Evolutionary conservation across 2,329 filamentous ascomycete species (phyloP).

Genomic region (Ophiostoma quercus): DNA sequence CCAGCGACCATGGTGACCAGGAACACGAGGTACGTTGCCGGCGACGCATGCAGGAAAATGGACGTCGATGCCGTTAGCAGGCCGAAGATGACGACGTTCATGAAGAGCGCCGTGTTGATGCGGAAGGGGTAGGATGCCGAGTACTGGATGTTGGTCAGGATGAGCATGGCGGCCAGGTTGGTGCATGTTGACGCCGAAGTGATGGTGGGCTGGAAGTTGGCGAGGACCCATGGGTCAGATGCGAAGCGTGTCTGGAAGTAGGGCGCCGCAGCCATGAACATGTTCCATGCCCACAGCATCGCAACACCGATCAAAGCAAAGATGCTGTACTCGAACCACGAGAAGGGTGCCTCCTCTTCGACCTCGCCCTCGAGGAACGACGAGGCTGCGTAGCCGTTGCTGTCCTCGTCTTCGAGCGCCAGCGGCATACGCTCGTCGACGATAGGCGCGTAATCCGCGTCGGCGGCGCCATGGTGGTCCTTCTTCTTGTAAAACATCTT

Average conservation of each 20-base stretch:
- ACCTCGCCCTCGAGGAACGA: slow-evolving; percentile 33
- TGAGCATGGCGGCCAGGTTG: slow-evolving; percentile 69
- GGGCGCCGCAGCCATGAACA: slow-evolving; percentile 91
- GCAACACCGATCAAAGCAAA: slow-evolving; percentile 82
- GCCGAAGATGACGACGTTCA: slow-evolving; percentile 72
- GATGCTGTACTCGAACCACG: slow-evolving; percentile 78
- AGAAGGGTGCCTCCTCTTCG: slow-evolving; percentile 54
- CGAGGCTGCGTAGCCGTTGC: slow-evolving; percentile 29
- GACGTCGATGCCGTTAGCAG: slow-evolving; percentile 76
- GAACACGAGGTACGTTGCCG: slow-evolving; percentile 70
- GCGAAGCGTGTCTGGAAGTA: slow-evolving; percentile 85
- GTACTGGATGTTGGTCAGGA: slow-evolving; percentile 74
- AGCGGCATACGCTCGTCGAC: slow-evolving; percentile 30
- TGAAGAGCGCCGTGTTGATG: slow-evolving; percentile 68
- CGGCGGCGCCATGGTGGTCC: slow-evolving; percentile 30
- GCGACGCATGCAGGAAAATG: slow-evolving; percentile 56
- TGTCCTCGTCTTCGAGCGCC: slow-evolving; percentile 30
- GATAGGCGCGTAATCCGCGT: slow-evolving; percentile 36
- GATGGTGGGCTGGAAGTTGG: slow-evolving; percentile 86
- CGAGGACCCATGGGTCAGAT: slow-evolving; percentile 62
- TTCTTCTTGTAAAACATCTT: slow-evolving; percentile 33
- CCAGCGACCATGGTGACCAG: slow-evolving; percentile 73
- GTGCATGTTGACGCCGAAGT: slow-evolving; percentile 79
- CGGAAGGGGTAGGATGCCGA: slow-evolving; percentile 82
- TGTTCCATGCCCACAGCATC: slow-evolving; percentile 99